Base-by-base conservation (phyloP, 805 yeast genomes). In the Lachancea mirantina region DNA sequence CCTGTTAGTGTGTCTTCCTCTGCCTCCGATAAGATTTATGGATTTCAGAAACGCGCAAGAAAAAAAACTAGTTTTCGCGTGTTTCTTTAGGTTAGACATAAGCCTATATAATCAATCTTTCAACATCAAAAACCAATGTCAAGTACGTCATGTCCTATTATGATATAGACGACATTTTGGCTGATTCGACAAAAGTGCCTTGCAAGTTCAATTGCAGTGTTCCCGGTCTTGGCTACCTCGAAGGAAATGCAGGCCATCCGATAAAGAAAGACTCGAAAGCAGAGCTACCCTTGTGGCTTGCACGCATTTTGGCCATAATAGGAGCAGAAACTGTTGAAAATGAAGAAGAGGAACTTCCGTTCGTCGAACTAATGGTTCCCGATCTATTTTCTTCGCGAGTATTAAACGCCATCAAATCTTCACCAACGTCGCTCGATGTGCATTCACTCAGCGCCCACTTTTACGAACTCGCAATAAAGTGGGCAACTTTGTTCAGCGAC, bases 241-340 rank as follows among this genome's bases (percentile, higher is more conserved):
- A 81, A 48, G 85, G 88, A 6, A 74, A 79, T 39, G 83, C 85
- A 1, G 84, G 81, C 1, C 68, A 74, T 41, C 56, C 60, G n/a
- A 59, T 64, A n/a, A 43, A 40, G 23, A 46, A 73, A 45, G 77
- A 75, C 20, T 67, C 87, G 2, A 76, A 76, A 47, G 48, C 85
- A 3, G 88, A 83, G 37, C 64, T 89, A 15, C 97, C 97, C 0
- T 56, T 87, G 18, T 89, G 97, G 97, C 59, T 89, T 24, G 94
- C 95, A 0, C 78, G 78, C 38, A 71, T 81, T 2, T 60, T 88
- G 19, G 95, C 95, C 0, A 62, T 72, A 13, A 46, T 58, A 43
- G 48, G 67, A 39, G 41, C 47, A 35, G 62, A 56, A 9, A 9
- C 29, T 4, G 29, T 13, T 4, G 42, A 43, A 6, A 47, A 53